Evolutionary conservation across 371 early-diverging fungal species (phyloP), one percentile per base, ranked within the genome.

Genomic region (Polyrhizophydium stewartii): DNA sequence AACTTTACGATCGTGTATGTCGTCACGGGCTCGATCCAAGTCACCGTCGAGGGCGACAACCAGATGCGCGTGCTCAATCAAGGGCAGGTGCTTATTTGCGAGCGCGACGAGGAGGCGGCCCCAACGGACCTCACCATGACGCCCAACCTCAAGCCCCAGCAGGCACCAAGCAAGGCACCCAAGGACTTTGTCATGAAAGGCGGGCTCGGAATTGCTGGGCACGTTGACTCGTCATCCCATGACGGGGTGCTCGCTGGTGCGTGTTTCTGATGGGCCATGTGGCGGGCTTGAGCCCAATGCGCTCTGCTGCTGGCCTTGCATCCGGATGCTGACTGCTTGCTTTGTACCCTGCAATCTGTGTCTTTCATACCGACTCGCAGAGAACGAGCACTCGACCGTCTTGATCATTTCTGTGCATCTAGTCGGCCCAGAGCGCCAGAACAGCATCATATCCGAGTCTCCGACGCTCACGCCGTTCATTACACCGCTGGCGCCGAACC

Each of bases 1-100:
- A 65, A 79, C 10, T 80, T 80, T 66, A 79, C 82, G 0, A 69
- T 87, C 43, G 77, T 87, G 0, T 83, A 85, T 61, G 82, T 87
- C 13, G 77, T 88, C 0, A 76, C 74, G 1, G 88, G 88, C 22
- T 56, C 67, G 19, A 67, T 79, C 31, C 67, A 76, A 56, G 84
- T 83, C 19, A 68, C 76, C 16, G 69, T 79, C n/a, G 61, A 87
- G 31, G 83, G 79, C 47, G 80, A 78, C 52, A 55, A 60, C 22
- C 43, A 62, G 16, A 21, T 70, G 1, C 66, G 69, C 32, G 52
- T 62, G 21, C 67, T 85, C 12, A 63, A 59, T 0, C 57, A 67
- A 16, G 85, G 85, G 0, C 70, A 84, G 43, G 86, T 87, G 0
- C 67, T 88, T 28, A 72, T 82, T 47, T 74, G 81, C 51, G 87